Evolutionary conservation across 139 green algal genomes (phyloP), one percentile per base, ranked within the genome.

Genomic region (Dunaliella sp.): DNA sequence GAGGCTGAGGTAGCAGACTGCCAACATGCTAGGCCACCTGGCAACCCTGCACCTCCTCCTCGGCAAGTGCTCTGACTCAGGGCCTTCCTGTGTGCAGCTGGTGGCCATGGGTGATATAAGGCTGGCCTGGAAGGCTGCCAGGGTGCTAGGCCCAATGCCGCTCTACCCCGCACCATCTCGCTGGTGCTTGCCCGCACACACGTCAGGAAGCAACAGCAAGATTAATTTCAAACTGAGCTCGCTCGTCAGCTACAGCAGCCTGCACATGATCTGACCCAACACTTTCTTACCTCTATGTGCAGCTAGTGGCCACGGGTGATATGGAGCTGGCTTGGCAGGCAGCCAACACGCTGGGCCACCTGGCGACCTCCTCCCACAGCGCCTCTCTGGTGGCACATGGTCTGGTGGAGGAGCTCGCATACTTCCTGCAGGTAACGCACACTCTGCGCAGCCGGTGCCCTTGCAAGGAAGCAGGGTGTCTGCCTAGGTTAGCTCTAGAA

Each of bases 311-410:
- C 3, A 87, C 84, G 0, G 84, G 84, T 30, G 89, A 91, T 59
- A 83, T 93, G n/a, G 86, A 85, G 0, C 77, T 93, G 65, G 87
- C 90, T 1, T 90, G 86, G 81, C 82, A 90, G 76, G 88, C 90
- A 34, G 87, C 82, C 31, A 88, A 93, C 73, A 85, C 84, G 12
- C 28, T 90, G 24, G 85, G 78, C 26, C 81, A 77, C 59, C 82
- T 90, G 73, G 73, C 73, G 2, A 78, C 28, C 73, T 32, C 73
- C 12, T 22, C 73, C 73, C 73, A 77, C 28, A 73, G 83, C 3
- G 22, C 2, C 36, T 65, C 32, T 57, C 76, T 89, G 84, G 36
- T 87, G 38, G 38, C 73, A 37, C 84, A 84, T 36, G 82, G 84
- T 1, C 85, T 83, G 38, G 84, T 81, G 22, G 81, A 84, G 36